Percentiles rank a stretch among this genome's conserved stretches.
Conservation (phyloP, 106 monocot genomes). For the Dioscorea dumetorum region DNA sequence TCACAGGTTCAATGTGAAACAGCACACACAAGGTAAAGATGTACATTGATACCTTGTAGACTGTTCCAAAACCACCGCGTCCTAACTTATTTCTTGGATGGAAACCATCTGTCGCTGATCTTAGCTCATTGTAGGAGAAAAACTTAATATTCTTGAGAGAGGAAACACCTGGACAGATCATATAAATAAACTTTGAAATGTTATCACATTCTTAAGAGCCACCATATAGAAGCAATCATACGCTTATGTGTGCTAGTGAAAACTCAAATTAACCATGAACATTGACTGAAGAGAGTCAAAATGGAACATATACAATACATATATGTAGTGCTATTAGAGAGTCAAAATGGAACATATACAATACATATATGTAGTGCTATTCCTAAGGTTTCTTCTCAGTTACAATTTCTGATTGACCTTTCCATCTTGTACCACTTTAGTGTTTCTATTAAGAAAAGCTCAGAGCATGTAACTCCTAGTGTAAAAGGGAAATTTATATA, state of each 20-base stretch:
- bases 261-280: neutral
- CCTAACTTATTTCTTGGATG: slow-evolving; percentile 44
- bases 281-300: neutral
- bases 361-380: neutral
- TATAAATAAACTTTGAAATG: neutral
- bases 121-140: slow-evolving; percentile 54
- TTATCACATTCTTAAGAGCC: neutral
- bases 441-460: neutral
- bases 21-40: neutral
- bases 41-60: slow-evolving; percentile 40
- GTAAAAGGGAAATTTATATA: neutral
- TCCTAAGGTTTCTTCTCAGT: neutral
- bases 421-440: neutral
- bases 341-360: neutral
- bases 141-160: slow-evolving; percentile 33
- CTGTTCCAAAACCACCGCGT: slow-evolving; percentile 58
- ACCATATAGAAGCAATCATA: neutral
- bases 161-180: slow-evolving; percentile 26
- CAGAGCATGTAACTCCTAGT: neutral
- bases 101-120: slow-evolving; percentile 57
- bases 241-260: neutral
- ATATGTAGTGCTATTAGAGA: neutral
- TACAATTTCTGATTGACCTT: neutral
- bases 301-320: neutral
- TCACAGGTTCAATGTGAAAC: too few species aligned